A percentile compares a stretch with the other conserved stretches of the same genome.
phyloP scores from a whole-genome alignment of 2,329 filamentous ascomycete genomes.

The Talaromyces sp. region DNA sequence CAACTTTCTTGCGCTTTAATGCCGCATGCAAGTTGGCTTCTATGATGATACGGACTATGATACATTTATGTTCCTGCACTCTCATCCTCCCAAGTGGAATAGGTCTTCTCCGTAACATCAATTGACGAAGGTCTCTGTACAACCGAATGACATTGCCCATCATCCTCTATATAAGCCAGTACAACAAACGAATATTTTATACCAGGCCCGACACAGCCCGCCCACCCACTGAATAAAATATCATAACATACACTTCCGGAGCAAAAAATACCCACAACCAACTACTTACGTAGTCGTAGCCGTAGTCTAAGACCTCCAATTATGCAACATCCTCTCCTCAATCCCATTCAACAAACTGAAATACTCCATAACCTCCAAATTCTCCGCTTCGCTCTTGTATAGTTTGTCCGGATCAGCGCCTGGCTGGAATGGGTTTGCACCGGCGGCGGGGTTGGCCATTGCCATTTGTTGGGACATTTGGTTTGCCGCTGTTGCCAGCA shows the following conservation, averaged over 20 bases:
- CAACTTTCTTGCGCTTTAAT: neutral
- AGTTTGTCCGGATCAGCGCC: constrained; percentile 95
- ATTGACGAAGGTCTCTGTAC: neutral
- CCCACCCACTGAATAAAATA: neutral
- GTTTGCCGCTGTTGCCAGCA: constrained; percentile 67
- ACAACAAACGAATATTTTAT: neutral
- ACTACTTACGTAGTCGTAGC: too few relatives aligned
- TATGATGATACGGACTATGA: neutral
- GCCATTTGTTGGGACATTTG: constrained; percentile 86
- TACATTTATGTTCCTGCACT: too few relatives aligned
- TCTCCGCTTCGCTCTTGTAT: constrained; percentile 89
- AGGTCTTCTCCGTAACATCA: neutral
- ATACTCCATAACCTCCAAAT: constrained; percentile 91
- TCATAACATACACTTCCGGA: neutral
- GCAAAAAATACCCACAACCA: neutral
- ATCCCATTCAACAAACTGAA: constrained; percentile 86
- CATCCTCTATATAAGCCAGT: neutral
- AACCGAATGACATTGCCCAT: neutral
- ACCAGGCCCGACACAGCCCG: neutral
- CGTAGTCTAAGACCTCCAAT: constrained; percentile 29
- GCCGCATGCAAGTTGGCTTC: neutral
- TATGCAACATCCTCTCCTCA: constrained; percentile 74
- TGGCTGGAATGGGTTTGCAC: constrained; percentile 75
- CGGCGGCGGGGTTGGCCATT: constrained; percentile 68
- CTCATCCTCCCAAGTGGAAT: neutral